phyloP scores from a whole-genome alignment of 164 flowering plant species.

The Chloranthus sessilifolius region DNA sequence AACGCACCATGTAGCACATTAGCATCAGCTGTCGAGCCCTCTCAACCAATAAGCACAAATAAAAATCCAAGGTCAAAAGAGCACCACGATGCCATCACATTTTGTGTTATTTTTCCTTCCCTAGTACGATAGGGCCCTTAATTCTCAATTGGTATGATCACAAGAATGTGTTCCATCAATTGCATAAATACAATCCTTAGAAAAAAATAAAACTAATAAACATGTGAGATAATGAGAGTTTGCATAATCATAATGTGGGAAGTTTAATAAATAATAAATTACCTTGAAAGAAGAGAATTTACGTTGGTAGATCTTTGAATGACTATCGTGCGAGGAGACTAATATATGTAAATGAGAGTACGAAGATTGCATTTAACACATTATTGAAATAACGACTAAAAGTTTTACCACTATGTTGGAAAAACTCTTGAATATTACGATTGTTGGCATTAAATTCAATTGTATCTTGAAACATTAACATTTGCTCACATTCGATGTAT shows the following conservation, averaged over 20 bases:
- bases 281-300: conserved; percentile 5
- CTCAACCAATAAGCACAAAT: too few relatives aligned
- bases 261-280: too few relatives aligned
- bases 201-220: neutral
- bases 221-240: neutral
- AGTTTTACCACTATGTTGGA: conserved; percentile 5
- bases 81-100: conserved; percentile 1
- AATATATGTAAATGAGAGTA: neutral
- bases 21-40: neutral
- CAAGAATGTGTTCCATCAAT: conserved; percentile 1
- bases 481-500: neutral
- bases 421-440: neutral
- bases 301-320: neutral
- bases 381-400: conserved; percentile 3
- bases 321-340: neutral
- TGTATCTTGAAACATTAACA: neutral
- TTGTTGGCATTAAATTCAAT: neutral
- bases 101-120: neutral
- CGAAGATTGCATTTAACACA: neutral
- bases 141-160: neutral
- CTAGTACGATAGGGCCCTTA: conserved; percentile 1
- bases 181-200: neutral
- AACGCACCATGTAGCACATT: conserved; percentile 2
- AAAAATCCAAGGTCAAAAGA: too few relatives aligned
- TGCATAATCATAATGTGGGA: neutral